Percentiles rank a stretch among this genome's conserved stretches.
These are phyloP conservation scores for Amaranthus hypochondriacus DNA, from an alignment of 148 eudicot genomes.

Conservation along the genomic window DNA sequence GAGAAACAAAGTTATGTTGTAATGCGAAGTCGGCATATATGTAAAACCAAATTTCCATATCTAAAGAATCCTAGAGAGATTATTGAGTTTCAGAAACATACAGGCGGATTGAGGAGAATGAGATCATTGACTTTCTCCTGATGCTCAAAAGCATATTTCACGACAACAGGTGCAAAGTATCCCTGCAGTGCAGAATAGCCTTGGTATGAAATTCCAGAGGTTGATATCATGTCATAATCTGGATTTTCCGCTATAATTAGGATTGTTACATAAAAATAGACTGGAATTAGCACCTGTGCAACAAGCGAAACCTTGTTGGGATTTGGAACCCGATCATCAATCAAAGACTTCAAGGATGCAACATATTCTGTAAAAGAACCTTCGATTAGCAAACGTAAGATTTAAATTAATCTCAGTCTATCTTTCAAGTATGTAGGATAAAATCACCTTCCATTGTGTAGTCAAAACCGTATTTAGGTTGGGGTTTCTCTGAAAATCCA, in stretches of 20 bases:
- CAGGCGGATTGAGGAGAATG: conserved; percentile 91
- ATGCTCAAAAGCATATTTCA: conserved; percentile 74
- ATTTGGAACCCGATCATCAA: conserved; percentile 49
- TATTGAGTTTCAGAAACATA: conserved; percentile 31
- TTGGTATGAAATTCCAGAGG: not conserved
- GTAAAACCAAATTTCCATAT: not conserved
- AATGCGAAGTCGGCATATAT: not conserved
- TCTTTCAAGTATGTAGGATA: not conserved
- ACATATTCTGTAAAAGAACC: conserved; percentile 60
- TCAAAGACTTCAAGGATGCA: conserved; percentile 67
- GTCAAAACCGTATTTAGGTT: conserved; percentile 88
- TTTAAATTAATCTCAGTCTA: not conserved
- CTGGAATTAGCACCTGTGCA: conserved; percentile 52
- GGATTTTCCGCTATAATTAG: not conserved
- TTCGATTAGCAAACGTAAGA: conserved; percentile 5
- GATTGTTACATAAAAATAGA: not conserved
- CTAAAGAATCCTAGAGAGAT: not conserved
- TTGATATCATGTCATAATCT: not conserved
- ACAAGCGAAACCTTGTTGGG: conserved; percentile 70
- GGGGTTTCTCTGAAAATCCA: conserved; percentile 98
- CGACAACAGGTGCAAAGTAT: conserved; percentile 79
- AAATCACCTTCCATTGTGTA: conserved; percentile 74
- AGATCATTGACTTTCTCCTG: conserved; percentile 77
- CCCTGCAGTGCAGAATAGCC: conserved; percentile 49
- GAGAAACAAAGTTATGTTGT: not conserved